A percentile compares a stretch with the other conserved stretches of the same genome.
These are phyloP conservation scores for Scedosporium dehoogii DNA, from an alignment of 2,329 filamentous ascomycete species.

Conservation along the genomic window DNA sequence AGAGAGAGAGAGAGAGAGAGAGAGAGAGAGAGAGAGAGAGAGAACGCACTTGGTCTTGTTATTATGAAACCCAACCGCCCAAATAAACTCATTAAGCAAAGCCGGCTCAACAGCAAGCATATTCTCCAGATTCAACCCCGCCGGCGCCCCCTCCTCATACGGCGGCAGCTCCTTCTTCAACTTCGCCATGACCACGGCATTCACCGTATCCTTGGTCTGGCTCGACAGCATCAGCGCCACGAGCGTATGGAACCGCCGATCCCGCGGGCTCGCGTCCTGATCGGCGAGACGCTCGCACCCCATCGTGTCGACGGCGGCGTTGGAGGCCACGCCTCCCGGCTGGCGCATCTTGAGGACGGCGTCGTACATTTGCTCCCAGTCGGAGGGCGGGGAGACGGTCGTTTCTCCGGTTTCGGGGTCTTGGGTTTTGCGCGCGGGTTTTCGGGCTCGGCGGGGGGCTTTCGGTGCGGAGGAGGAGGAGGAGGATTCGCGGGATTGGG, in stretches of 20 bases:
- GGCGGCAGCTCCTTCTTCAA: constrained; percentile 65
- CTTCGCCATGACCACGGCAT: constrained; percentile 69
- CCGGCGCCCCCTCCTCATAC: constrained; percentile 28
- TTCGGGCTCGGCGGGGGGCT: constrained; percentile 23
- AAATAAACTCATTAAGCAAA: constrained; percentile 62
- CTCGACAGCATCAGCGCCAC: constrained; percentile 83
- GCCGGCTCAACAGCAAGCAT: constrained; percentile 62
- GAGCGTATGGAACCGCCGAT: constrained; percentile 75
- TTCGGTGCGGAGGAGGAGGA: background rate
- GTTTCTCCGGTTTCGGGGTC: constrained; percentile 29
- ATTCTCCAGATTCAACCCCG: constrained; percentile 63
- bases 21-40: background rate
- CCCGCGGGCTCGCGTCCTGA: constrained; percentile 34
- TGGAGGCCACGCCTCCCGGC: constrained; percentile 41
- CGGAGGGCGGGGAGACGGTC: constrained; percentile 50
- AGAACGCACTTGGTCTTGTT: constrained; percentile 68
- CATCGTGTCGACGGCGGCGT: constrained; percentile 95
- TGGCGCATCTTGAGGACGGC: constrained; percentile 67
- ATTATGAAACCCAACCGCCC: constrained; percentile 86
- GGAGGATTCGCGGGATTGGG: background rate
- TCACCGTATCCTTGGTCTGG: constrained; percentile 90
- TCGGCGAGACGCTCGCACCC: constrained; percentile 73
- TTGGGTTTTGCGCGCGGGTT: constrained; percentile 34
- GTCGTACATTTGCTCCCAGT: constrained; percentile 78
- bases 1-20: background rate